A percentile compares a stretch with the other conserved stretches of the same genome.
phyloP scores from a whole-genome alignment of 163 green algal genomes.

The Trebouxiophyceae sp. region DNA sequence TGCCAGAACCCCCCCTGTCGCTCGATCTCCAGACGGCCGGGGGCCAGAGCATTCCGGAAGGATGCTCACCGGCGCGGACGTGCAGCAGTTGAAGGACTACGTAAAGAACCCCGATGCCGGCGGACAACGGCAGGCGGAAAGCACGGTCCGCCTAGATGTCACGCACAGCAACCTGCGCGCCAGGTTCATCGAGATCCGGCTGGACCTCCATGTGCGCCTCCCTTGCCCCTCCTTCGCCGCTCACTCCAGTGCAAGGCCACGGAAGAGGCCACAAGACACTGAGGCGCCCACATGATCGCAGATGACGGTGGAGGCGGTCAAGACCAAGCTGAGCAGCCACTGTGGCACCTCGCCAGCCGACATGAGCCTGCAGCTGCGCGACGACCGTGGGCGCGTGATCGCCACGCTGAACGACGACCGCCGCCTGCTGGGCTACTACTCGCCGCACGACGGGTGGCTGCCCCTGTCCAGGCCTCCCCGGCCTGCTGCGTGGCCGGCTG shows the following conservation, averaged over 20 bases:
- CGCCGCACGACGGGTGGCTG: slow-evolving; percentile 63
- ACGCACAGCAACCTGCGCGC: slow-evolving; percentile 88
- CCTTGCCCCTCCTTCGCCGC: background rate
- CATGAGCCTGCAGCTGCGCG: slow-evolving; percentile 82
- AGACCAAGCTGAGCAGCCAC: slow-evolving; percentile 87
- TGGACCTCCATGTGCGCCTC: slow-evolving; percentile 81
- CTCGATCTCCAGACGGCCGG: no score
- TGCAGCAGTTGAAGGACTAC: slow-evolving; percentile 7
- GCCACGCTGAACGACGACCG: slow-evolving; percentile 41
- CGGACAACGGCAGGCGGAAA: slow-evolving; percentile 54
- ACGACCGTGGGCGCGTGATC: slow-evolving; percentile 48
- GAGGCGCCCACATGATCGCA: no score
- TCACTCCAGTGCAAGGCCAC: no score
- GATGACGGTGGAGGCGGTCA: slow-evolving; percentile 78
- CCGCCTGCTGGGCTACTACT: slow-evolving; percentile 89
- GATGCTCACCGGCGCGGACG: slow-evolving; percentile 6
- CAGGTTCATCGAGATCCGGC: slow-evolving; percentile 85
- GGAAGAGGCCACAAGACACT: no score
- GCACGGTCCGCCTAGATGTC: slow-evolving; percentile 72
- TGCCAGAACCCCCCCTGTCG: no score
- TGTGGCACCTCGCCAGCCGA: slow-evolving; percentile 64
- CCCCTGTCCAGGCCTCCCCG: no score
- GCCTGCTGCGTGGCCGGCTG: no score
- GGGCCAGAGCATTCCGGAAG: no score
- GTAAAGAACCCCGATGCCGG: slow-evolving; percentile 3